phyloP scores from a whole-genome alignment of 306 rosid genomes.

The Styphnolobium japonicum region DNA sequence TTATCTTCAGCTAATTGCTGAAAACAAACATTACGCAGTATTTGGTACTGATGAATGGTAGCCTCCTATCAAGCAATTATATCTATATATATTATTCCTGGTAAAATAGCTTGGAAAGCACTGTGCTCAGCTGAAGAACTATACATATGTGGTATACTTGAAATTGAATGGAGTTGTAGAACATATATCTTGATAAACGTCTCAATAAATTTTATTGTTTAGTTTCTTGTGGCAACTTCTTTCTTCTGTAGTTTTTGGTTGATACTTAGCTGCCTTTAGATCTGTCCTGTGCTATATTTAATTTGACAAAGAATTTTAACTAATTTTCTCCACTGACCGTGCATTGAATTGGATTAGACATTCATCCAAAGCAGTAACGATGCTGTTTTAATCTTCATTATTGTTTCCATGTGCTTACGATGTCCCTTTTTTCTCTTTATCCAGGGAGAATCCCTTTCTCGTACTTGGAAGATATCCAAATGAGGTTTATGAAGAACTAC shows the following conservation, averaged over 20 bases:
- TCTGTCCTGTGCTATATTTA: background rate
- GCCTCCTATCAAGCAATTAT: background rate
- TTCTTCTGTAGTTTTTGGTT: background rate
- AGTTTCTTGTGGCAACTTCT: background rate
- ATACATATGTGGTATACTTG: background rate
- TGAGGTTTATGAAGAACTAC: slow-evolving; percentile 81
- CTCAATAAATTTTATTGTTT: too few relatives aligned
- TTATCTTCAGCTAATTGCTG: background rate
- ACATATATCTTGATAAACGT: too few relatives aligned
- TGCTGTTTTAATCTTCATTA: background rate
- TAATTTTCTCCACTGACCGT: background rate
- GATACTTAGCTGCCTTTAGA: background rate
- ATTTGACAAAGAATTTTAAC: background rate
- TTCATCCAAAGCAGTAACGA: background rate
- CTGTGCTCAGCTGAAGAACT: background rate
- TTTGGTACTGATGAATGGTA: background rate
- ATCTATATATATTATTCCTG: too few relatives aligned
- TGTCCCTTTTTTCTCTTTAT: slow-evolving; percentile 5
- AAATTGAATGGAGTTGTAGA: background rate
- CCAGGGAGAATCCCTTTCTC: slow-evolving; percentile 73
- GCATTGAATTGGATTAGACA: too few relatives aligned
- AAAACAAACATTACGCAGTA: background rate
- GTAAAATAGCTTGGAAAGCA: background rate
- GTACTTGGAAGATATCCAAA: slow-evolving; percentile 67
- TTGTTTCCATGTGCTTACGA: background rate